A percentile compares a stretch with the other conserved stretches of the same genome.
Conservation (phyloP, 176 grass and related monocot genomes). For the Puya raimondii region DNA sequence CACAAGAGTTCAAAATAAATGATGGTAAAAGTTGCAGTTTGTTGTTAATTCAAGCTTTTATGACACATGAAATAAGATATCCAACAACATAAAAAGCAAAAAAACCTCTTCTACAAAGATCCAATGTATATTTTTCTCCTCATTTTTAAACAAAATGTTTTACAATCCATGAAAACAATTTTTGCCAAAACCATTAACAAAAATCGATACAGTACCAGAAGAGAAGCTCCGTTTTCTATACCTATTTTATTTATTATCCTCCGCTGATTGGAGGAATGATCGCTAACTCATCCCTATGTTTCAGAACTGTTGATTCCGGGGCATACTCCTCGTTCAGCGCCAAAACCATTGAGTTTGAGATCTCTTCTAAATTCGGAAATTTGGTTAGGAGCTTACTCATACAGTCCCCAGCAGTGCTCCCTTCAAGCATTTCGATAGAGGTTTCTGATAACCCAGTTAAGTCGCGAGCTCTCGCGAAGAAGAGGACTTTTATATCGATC, state of each 20-base stretch:
- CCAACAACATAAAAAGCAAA: too few relatives aligned
- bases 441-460: conserved; percentile 45
- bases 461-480: conserved; percentile 81
- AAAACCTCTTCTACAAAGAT: too few relatives aligned
- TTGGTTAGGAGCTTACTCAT: conserved; percentile 36
- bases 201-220: neutral
- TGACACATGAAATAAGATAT: too few relatives aligned
- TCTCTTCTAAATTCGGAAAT: conserved; percentile 77
- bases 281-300: conserved; percentile 60
- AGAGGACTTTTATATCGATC: conserved; percentile 59
- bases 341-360: conserved; percentile 65
- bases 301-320: conserved; percentile 44
- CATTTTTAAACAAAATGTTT: too few relatives aligned
- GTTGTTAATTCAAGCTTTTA: too few relatives aligned
- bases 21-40: too few relatives aligned
- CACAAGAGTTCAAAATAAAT: too few relatives aligned
- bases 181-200: too few relatives aligned
- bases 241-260: conserved; percentile 36
- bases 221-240: neutral
- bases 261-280: conserved; percentile 90
- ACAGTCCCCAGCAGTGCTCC: conserved; percentile 61
- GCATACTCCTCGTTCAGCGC: conserved; percentile 85
- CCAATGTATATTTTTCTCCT: too few relatives aligned
- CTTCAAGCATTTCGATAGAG: conserved; percentile 36
- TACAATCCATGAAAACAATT: too few relatives aligned